Percentiles rank a stretch among this genome's conserved stretches.
Conservation (phyloP, 306 rosid genomes). For the Sicyos edulis region DNA sequence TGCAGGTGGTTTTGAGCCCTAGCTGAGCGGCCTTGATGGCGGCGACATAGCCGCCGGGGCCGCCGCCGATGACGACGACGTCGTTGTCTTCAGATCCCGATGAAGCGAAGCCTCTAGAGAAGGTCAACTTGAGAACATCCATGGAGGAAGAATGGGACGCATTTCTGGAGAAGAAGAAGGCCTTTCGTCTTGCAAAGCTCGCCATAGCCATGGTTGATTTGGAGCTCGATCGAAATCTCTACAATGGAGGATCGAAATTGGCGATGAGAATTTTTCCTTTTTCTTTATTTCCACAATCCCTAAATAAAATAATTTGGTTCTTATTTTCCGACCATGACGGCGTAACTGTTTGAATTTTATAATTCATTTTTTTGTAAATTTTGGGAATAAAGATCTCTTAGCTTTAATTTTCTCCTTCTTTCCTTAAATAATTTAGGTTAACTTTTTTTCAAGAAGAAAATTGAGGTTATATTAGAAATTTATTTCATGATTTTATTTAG, state of each 20-base stretch:
- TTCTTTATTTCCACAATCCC: not conserved
- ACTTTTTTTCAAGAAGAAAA: too few relatives aligned
- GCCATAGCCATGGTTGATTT: constrained; percentile 54
- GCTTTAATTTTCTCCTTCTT: not conserved
- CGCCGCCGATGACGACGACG: constrained; percentile 96
- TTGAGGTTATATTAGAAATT: too few relatives aligned
- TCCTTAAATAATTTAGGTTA: not conserved
- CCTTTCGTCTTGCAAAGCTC: constrained; percentile 78
- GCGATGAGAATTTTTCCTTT: too few relatives aligned
- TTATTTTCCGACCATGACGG: not conserved
- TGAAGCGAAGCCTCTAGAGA: constrained; percentile 59
- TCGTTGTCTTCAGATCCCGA: constrained; percentile 89
- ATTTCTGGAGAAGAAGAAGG: constrained; percentile 40
- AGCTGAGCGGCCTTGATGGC: constrained; percentile 97
- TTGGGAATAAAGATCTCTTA: not conserved
- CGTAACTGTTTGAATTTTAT: not conserved
- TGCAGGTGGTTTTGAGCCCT: constrained; percentile 92
- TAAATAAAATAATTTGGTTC: not conserved
- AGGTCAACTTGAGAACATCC: constrained; percentile 42
- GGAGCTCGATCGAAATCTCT: constrained; percentile 6
- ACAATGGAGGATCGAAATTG: constrained; percentile 1
- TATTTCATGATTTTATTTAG: too few relatives aligned
- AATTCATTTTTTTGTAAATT: not conserved
- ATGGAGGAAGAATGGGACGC: constrained; percentile 29
- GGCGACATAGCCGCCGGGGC: constrained; percentile 97